Conservation (phyloP, 2,329 filamentous ascomycete genomes). For the Colletotrichum viniferum region DNA sequence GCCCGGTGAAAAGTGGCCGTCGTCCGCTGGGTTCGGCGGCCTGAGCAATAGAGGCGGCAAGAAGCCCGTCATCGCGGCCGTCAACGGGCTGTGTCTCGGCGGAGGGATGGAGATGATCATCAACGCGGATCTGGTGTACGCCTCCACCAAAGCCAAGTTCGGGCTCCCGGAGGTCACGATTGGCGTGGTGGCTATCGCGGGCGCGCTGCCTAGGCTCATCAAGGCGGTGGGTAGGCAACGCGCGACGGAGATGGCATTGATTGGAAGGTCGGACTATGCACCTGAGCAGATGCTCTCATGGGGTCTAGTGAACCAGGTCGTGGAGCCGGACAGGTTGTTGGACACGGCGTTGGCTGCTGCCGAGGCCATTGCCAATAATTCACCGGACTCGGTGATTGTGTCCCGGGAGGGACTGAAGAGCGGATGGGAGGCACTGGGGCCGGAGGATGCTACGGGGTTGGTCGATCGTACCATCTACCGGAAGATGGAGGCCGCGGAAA, state of each 20-base stretch:
- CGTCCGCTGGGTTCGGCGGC: slow-evolving; percentile 16
- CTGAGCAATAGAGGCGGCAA: slow-evolving; percentile 69
- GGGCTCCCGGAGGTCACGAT: slow-evolving; percentile 73
- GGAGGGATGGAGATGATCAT: slow-evolving; percentile 79
- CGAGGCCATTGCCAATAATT: slow-evolving; percentile 64
- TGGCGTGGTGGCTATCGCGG: slow-evolving; percentile 74
- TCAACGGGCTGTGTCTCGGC: slow-evolving; percentile 77
- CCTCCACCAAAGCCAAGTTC: slow-evolving; percentile 62
- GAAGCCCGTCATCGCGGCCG: slow-evolving; percentile 78
- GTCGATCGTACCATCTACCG: slow-evolving; percentile 63
- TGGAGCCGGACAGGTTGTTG: slow-evolving; percentile 52
- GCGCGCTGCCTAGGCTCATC: slow-evolving; percentile 70
- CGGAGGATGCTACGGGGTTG: slow-evolving; percentile 64
- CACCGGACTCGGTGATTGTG: slow-evolving; percentile 79
- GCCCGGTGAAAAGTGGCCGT: slow-evolving; percentile 11
- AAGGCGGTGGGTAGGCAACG: slow-evolving; percentile 70
- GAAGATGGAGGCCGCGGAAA: slow-evolving; percentile 68
- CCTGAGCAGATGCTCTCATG: slow-evolving; percentile 66
- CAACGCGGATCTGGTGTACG: slow-evolving; percentile 75
- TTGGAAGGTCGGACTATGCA: slow-evolving; percentile 58
- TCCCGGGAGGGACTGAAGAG: slow-evolving; percentile 72
- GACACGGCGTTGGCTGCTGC: slow-evolving; percentile 67
- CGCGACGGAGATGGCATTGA: slow-evolving; percentile 73
- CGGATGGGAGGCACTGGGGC: slow-evolving; percentile 73
- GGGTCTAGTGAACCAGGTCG: slow-evolving; percentile 74